phyloP scores from a whole-genome alignment of 352 stramenopile species.

The Peronospora farinosa region DNA sequence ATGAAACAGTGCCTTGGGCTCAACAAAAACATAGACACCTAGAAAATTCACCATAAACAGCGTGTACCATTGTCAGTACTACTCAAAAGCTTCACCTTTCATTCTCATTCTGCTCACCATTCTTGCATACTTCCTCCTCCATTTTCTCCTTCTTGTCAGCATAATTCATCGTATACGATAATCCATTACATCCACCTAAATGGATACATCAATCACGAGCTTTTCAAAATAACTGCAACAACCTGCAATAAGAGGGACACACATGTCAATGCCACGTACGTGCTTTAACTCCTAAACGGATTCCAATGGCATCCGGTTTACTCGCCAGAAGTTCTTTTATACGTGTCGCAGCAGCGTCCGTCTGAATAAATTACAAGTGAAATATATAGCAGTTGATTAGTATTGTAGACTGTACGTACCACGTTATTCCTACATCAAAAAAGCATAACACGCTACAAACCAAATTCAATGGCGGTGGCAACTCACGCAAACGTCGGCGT shows the following conservation, averaged over 20 bases:
- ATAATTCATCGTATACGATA: conserved; percentile 99
- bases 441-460: conserved; percentile 20
- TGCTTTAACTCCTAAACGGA: conserved; percentile 93
- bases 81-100: background rate
- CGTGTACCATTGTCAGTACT: conserved; percentile 7
- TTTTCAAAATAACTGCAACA: conserved; percentile 1
- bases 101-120: conserved; percentile 34
- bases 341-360: conserved; percentile 77
- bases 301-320: conserved; percentile 89
- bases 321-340: conserved; percentile 81
- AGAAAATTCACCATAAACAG: conserved; percentile 4
- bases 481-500: conserved; percentile 54
- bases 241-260: background rate
- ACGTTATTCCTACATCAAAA: conserved; percentile 7
- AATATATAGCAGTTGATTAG: conserved; percentile 3
- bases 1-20: conserved; percentile 98
- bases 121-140: conserved; percentile 91
- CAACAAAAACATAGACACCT: conserved; percentile 96
- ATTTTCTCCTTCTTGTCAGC: conserved; percentile 91
- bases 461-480: conserved; percentile 70
- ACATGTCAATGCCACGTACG: conserved; percentile 34
- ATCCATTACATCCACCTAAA: conserved; percentile 94
- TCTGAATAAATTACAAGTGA: conserved; percentile 34
- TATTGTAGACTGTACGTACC: background rate
- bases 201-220: background rate